Evolutionary conservation across 2,329 filamentous ascomycete genomes (phyloP), one percentile per base, ranked within the genome.

Genomic region (Ascochyta rabiei): DNA sequence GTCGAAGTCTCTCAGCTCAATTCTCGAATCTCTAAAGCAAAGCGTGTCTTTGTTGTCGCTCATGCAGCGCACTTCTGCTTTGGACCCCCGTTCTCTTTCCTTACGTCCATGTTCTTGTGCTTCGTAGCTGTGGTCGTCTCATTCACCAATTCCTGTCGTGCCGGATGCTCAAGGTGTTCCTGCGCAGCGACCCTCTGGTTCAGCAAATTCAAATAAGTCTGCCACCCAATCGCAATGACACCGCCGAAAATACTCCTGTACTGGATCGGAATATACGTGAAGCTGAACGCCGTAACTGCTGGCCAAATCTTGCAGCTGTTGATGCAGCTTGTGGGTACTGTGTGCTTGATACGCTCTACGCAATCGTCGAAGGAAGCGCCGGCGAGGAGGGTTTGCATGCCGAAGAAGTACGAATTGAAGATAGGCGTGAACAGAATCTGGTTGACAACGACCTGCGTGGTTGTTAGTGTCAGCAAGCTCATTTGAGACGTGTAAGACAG

Each of bases 241-340:
- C 90, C 74, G 33, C 89, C 86, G 64, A 96, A 95, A 15, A 96
- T 82, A 64, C 86, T 90, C 45, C 93, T 81, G 75, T 91, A 93
- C 69, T 93, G 86, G 42, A 91, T 80, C 23, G 87, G 85, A 4
- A 97, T 79, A 67, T 91, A 95, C n/a, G 89, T 86, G 69, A 97
- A 96, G 73, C 83, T 93, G 70, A 97, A 88, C 0, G 91, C 91
- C 13, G 89, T 96, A 15, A 96, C 89, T 0, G 86, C 86, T 0
- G 93, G 93, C 93, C 93, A 97, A 21, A 97, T 75, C 77, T 96
- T 96, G 73, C 87, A 86, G 56, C 88, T 90, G 73, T 95, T 96
- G 69, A 86, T 73, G 69, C 90, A 85, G 69, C 88, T 92, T 21
- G 83, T 81, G 0, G 92, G 91, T 0, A 96, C 88, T 0, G 92